These are phyloP conservation scores for Ganoderma meredithae DNA, from an alignment of 1,284 basidiomycete genomes.

Conservation along the genomic window DNA sequence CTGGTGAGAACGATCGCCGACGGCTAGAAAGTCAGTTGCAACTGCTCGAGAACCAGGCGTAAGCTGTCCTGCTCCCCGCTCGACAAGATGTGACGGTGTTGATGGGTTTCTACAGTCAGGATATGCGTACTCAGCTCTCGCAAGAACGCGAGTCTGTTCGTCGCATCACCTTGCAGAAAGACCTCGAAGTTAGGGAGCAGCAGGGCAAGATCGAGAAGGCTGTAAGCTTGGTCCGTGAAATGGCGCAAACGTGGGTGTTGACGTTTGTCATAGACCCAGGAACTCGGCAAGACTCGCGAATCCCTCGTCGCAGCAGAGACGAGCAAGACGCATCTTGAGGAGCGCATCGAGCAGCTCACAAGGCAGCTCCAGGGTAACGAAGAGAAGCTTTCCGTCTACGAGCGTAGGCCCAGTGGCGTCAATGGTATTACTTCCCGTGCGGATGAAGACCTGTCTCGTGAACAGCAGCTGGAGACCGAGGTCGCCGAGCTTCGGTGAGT, in stretches of 20 bases:
- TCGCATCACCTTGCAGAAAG: constrained; percentile 77
- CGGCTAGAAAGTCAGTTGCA: constrained; percentile 84
- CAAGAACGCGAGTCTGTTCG: constrained; percentile 84
- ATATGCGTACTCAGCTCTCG: constrained; percentile 76
- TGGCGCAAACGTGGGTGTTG: constrained; percentile 7
- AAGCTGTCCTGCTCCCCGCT: constrained; percentile 38
- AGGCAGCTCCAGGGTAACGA: constrained; percentile 78
- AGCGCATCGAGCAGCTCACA: constrained; percentile 75
- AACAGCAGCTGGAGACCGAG: constrained; percentile 85
- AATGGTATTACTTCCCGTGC: constrained; percentile 42
- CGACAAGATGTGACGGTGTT: constrained; percentile 2
- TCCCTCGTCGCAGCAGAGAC: constrained; percentile 79
- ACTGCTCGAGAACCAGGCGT: constrained; percentile 83
- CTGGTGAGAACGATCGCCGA: constrained; percentile 80
- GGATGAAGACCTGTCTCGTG: constrained; percentile 62
- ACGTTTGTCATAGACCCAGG: constrained; percentile 54
- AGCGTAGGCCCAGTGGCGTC: constrained; percentile 62
- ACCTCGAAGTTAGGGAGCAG: constrained; percentile 81
- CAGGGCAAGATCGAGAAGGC: constrained; percentile 77
- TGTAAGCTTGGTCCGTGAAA: constrained; percentile 53
- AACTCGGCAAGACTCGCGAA: constrained; percentile 78
- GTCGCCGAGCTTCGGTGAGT: constrained; percentile 83
- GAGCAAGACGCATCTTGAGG: constrained; percentile 82
- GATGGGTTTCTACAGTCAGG: constrained; percentile 56
- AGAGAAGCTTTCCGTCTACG: constrained; percentile 89